Base-by-base conservation (phyloP, 148 eudicot genomes). In the Drosera capensis region DNA sequence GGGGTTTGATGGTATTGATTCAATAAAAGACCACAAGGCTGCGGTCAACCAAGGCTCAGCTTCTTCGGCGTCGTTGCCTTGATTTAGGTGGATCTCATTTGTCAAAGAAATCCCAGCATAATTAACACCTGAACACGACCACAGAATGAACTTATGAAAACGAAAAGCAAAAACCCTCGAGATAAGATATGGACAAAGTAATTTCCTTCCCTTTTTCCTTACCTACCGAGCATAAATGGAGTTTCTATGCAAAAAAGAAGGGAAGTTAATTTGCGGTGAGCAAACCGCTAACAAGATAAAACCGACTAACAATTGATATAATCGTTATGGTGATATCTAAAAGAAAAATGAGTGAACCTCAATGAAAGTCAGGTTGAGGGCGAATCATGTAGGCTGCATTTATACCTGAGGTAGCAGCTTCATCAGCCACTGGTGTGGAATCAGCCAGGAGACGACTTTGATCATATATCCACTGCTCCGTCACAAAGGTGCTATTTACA, bases 1-100 rank as follows among this genome's bases (percentile, higher is more conserved):
- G 41, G 94, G 97, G 44, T 75, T 75, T 0, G 97, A 69, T 4
- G 94, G 97, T 67, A 88, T 88, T 3, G 84, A 68, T 25, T 88
- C 97, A 45, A 88, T 73, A 56, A 83, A 75, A 2, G 79, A 63
- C 99, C 99, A 90, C 19, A 85, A 38, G 25, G 80, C 49, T 35
- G 94, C 61, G 22, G 84, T 62, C 42, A 76, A 48, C 93, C 88
- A 75, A 6, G 79, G 59, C 20, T 57, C 71, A 53, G 66, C 43
- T 30, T 47, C 65, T 38, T 66, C 60, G 48, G 42, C 60, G 44
- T 49, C 60, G 16, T 62, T 36, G 36, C 25, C 60, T 51, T 56
- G 67, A 37, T 55, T 79, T 63, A 72, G 70, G 50, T 52, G 62
- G 23, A 57, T 58, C 29, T 60, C 72, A 63, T 48, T 58, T 48